phyloP scores from a whole-genome alignment of 1,139 yeast genomes.

The Diutina rugosa region DNA sequence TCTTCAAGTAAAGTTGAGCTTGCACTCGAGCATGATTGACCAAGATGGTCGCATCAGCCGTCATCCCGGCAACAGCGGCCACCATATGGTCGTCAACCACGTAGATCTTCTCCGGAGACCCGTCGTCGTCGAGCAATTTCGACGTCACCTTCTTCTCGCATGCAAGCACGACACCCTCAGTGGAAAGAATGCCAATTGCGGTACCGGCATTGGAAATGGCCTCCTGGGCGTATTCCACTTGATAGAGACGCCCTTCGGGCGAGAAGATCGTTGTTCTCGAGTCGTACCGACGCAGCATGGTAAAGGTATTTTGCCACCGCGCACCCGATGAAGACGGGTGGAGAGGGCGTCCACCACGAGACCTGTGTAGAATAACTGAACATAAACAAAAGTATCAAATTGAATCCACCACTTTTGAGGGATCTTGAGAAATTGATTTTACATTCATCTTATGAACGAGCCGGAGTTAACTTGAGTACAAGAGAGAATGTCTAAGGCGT shows the following conservation, averaged over 20 bases:
- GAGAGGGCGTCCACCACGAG: background rate
- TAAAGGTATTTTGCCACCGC: background rate
- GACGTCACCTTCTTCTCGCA: conserved; percentile 94
- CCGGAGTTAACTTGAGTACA: too few species aligned
- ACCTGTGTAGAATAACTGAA: background rate
- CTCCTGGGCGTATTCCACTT: conserved; percentile 91
- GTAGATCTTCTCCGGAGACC: conserved; percentile 86
- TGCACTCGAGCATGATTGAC: conserved; percentile 76
- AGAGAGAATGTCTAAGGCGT: too few species aligned
- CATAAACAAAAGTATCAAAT: too few species aligned
- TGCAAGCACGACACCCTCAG: conserved; percentile 90
- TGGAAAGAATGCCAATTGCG: conserved; percentile 85
- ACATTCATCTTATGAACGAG: too few species aligned
- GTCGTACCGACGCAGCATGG: conserved; percentile 55
- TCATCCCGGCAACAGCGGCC: conserved; percentile 97
- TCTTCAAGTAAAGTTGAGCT: conserved; percentile 76
- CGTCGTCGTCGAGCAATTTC: conserved; percentile 85
- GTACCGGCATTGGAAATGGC: conserved; percentile 98
- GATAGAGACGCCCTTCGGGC: conserved; percentile 96
- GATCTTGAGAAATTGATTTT: too few species aligned
- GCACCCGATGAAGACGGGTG: background rate
- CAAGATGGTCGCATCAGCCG: conserved; percentile 90
- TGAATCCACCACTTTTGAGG: too few species aligned
- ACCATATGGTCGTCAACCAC: conserved; percentile 65
- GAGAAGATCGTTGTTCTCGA: conserved; percentile 97